These are phyloP conservation scores for Leccinum disarticulatum DNA, from an alignment of 768 basidiomycete species.

Conservation along the genomic window DNA sequence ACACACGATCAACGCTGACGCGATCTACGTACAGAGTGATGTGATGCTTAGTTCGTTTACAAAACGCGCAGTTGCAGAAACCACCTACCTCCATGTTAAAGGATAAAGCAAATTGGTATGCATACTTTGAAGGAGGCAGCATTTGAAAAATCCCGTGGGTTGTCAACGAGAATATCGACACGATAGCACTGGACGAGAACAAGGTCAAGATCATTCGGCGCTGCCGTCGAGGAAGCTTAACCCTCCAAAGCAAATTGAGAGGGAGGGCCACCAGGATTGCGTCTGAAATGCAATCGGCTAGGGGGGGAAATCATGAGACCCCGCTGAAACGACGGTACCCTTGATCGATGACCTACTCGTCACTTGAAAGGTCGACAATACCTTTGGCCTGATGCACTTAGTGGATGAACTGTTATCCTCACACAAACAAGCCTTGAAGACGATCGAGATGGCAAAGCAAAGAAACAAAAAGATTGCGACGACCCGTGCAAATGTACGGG, in stretches of 20 bases:
- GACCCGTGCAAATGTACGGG: not conserved
- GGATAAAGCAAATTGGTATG: not conserved
- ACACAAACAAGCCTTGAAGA: not conserved
- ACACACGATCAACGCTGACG: slow-evolving; percentile 8
- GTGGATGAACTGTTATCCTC: not conserved
- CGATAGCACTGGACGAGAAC: slow-evolving; percentile 11
- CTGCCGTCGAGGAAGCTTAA: slow-evolving; percentile 14
- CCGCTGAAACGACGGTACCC: not conserved
- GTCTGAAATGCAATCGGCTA: not conserved
- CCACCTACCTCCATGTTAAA: not conserved
- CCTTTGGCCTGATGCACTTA: not conserved
- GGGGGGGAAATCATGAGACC: not conserved
- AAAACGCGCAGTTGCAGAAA: not conserved
- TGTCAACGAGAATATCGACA: slow-evolving; percentile 5
- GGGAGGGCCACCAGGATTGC: not conserved
- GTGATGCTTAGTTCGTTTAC: not conserved
- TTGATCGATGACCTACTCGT: not conserved
- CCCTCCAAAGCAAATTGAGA: slow-evolving; percentile 12
- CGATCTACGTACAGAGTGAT: not conserved
- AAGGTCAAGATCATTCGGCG: slow-evolving; percentile 19
- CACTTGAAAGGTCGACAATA: not conserved
- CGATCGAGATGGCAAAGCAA: not conserved
- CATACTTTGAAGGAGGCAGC: not conserved
- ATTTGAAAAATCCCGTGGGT: not conserved
- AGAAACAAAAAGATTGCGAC: not conserved